Conservation (phyloP, 2,329 filamentous ascomycete genomes). For the Cladosporium halotolerans region DNA sequence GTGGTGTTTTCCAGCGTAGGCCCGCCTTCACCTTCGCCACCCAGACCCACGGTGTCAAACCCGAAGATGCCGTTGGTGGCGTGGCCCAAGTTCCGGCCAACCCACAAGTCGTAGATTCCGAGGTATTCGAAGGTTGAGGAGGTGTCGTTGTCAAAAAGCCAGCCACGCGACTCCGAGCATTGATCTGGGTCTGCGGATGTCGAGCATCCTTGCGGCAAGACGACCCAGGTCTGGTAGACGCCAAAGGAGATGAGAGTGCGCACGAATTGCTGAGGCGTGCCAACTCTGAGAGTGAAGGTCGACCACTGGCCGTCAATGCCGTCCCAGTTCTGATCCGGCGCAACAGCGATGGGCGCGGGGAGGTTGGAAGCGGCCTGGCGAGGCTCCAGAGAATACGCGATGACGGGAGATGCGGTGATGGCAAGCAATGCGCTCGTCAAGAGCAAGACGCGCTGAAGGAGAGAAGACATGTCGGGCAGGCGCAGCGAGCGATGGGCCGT, state of each 20-base stretch:
- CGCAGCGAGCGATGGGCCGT: not conserved
- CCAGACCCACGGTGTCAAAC: conserved; percentile 42
- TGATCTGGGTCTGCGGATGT: conserved; percentile 25
- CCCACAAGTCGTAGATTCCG: conserved; percentile 55
- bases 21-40: conserved; percentile 33
- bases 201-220: conserved; percentile 53
- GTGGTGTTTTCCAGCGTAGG: conserved; percentile 39
- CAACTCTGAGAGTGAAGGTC: conserved; percentile 56
- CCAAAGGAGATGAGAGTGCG: conserved; percentile 59
- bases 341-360: conserved; percentile 24
- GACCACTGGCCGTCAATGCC: conserved; percentile 68
- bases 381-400: conserved; percentile 12
- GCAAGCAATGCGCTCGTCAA: conserved; percentile 21
- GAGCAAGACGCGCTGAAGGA: conserved; percentile 16
- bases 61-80: conserved; percentile 61
- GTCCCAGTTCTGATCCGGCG: conserved; percentile 37
- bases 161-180: conserved; percentile 54
- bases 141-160: conserved; percentile 47
- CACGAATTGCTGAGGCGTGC: conserved; percentile 47
- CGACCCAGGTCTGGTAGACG: conserved; percentile 64
- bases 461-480: conserved; percentile 13
- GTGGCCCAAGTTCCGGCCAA: conserved; percentile 51
- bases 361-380: conserved; percentile 12
- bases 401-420: conserved; percentile 11
- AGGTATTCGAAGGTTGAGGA: conserved; percentile 55